A percentile compares a stretch with the other conserved stretches of the same genome.
Evolutionary conservation across 306 rosid genomes (phyloP).

Genomic region (Vigna radiata): DNA sequence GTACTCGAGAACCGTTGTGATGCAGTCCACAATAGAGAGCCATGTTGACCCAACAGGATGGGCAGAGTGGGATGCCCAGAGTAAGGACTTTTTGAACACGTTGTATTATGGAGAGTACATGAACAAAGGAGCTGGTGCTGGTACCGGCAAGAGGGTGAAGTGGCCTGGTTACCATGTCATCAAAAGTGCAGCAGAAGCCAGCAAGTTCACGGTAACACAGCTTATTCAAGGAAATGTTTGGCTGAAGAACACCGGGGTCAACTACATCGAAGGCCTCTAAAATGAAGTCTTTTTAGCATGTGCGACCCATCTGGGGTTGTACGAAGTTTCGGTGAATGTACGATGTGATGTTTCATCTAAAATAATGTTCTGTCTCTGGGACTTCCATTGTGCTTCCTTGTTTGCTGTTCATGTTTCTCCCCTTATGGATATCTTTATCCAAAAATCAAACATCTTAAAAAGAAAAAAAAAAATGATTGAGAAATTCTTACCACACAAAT

Average conservation of each 20-base stretch:
- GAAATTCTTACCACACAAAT: too few species aligned
- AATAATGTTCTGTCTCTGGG: too few species aligned
- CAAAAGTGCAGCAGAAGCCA: conserved; percentile 51
- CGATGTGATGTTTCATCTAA: too few species aligned
- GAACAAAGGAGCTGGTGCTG: conserved; percentile 73
- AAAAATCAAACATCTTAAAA: too few species aligned
- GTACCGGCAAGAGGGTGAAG: conserved; percentile 59
- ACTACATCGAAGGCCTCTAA: conserved; percentile 59
- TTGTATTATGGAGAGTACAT: conserved; percentile 69
- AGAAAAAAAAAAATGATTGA: too few species aligned
- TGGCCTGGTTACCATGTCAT: conserved; percentile 76
- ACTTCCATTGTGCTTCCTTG: too few species aligned
- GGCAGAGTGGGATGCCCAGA: conserved; percentile 52
- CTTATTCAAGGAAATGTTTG: conserved; percentile 73
- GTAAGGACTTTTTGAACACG: conserved; percentile 52
- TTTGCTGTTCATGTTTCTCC: too few species aligned
- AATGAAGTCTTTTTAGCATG: too few species aligned
- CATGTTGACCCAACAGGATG: conserved; percentile 69
- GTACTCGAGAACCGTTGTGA: conserved; percentile 65
- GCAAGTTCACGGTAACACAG: conserved; percentile 58
- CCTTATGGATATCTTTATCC: too few species aligned
- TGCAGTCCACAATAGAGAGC: conserved; percentile 61
- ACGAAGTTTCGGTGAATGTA: too few species aligned
- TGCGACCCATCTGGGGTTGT: too few species aligned
- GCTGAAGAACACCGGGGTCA: conserved; percentile 65